Base-by-base conservation (phyloP, 2,329 filamentous ascomycete species). In the Cladosporium sphaerospermum region DNA sequence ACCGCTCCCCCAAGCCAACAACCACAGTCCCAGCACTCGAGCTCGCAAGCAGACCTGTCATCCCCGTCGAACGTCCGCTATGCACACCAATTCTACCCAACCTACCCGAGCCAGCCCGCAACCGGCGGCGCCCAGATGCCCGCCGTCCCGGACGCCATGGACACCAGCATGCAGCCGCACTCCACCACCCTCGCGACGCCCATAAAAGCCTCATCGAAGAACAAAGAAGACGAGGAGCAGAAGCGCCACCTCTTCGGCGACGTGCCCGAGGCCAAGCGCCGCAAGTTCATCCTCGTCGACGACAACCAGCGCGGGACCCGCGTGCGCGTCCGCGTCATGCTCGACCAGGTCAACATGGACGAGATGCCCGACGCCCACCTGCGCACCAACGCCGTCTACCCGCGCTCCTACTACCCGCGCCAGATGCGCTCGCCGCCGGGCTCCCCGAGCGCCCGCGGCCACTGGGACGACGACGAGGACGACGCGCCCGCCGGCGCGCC, bases 291-390 rank as follows among this genome's bases (percentile, higher is more conserved):
- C 61, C 81, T 97, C 9, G 90, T 97, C 28, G 91, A 96, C 60
- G 92, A 97, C 69, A 84, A 83, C 49, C 86, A 90, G 57, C 85
- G 89, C 34, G 86, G 86, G 49, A 85, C 83, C 47, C 82, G 90
- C 40, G 84, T 96, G 1, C 85, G 92, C 13, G 91, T 97, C 43
- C 86, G 91, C 57, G 91, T 96, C 48, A 93, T 88, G 58, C 82
- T 99, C n/a, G 89, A 96, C 66, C 84, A 85, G 42, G 90, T 96
- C 62, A 87, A 96, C 68, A 95, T 93, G 75, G 86, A 91, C 64
- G 92, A 97, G 71, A 95, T 97, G 66, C 92, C 92, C 1, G 92
- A 97, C 69, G 93, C 89, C 13, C 96, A 96, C 74, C 88, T 92
- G 60, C 90, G 90, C 72, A 83, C 82, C 52, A 92, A 92, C 63